Evolutionary conservation across 768 basidiomycete species (phyloP), one percentile per base, ranked within the genome.

Genomic region (Kondoa malvinella): DNA sequence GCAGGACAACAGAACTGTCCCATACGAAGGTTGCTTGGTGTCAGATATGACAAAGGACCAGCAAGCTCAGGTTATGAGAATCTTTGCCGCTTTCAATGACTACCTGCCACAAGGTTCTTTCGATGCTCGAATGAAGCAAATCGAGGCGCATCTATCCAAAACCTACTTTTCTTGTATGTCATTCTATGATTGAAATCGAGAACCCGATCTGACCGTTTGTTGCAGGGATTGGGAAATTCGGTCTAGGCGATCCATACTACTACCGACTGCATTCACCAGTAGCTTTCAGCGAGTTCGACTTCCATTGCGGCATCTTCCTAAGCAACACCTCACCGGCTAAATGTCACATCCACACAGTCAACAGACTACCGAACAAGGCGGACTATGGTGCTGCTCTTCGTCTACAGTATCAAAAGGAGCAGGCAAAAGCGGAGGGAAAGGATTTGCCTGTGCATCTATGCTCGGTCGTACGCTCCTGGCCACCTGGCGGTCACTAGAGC

Each of bases 271-370:
- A 75, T 61, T 74, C 73, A 33, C 75, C 75, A 1, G 72, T 70
- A 17, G 71, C 72, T 17, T 74, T 76, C 32, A 68, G 71, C 71
- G 75, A 76, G 71, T 75, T 76, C 56, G 75, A 76, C 67, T 75
- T 75, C 67, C 75, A 76, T 66, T 76, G 74, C 65, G 75, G 75
- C n/a, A 74, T 76, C 65, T 76, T 76, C 71, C 69, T 76, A 50
- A n/a, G n/a, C n/a, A n/a, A n/a, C n/a, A n/a, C n/a, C 25, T 70
- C 73, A 16, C 75, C 75, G 14, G 74, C 75, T 33, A 76, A 76
- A 58, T 76, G 74, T 57, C 75, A 76, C 58, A 73, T 73, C 34
- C 75, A 75, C 65, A 75, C 74, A 1, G 63, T 74, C 59, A 73
- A 72, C 29, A 70, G 75, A 1, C 62, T 72, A 21, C 74, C 74